Percentiles rank a stretch among this genome's conserved stretches.
These are phyloP conservation scores for Malus hybrid DNA, from an alignment of 331 rosid genomes.

Conservation along the genomic window DNA sequence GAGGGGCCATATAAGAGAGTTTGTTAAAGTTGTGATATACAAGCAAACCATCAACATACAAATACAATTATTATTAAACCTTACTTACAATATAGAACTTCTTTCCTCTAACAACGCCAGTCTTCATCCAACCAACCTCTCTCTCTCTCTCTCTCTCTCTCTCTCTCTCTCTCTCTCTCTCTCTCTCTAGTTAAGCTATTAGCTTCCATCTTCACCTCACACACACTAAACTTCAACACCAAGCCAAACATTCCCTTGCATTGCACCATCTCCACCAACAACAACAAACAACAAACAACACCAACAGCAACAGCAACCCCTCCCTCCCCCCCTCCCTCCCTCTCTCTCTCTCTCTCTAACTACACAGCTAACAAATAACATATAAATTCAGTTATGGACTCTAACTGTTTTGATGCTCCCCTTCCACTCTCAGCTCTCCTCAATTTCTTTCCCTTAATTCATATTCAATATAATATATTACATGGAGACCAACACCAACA, in stretches of 20 bases:
- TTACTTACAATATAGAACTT: conserved; percentile 13
- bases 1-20: conserved; percentile 25
- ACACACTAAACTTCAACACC: conserved; percentile 15
- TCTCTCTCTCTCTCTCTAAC: neutral
- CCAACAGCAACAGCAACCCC: neutral
- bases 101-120: neutral
- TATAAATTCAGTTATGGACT: conserved; percentile 17
- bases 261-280: conserved; percentile 3
- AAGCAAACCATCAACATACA: conserved; percentile 21
- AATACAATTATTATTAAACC: conserved; percentile 3
- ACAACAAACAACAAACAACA: no score
- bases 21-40: conserved; percentile 47
- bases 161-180: no score
- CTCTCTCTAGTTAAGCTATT: neutral
- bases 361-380: neutral
- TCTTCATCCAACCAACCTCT: neutral
- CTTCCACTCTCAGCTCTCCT: neutral
- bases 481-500: conserved; percentile 3
- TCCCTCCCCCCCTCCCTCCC: no score
- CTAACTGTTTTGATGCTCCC: conserved; percentile 18
- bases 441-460: neutral
- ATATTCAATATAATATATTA: neutral
- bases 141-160: no score
- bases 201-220: neutral
- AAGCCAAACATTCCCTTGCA: conserved; percentile 20